Percentiles rank a stretch among this genome's conserved stretches.
phyloP scores from a whole-genome alignment of 1,284 basidiomycete genomes.

The Cutaneotrichosporon cavernicola region DNA sequence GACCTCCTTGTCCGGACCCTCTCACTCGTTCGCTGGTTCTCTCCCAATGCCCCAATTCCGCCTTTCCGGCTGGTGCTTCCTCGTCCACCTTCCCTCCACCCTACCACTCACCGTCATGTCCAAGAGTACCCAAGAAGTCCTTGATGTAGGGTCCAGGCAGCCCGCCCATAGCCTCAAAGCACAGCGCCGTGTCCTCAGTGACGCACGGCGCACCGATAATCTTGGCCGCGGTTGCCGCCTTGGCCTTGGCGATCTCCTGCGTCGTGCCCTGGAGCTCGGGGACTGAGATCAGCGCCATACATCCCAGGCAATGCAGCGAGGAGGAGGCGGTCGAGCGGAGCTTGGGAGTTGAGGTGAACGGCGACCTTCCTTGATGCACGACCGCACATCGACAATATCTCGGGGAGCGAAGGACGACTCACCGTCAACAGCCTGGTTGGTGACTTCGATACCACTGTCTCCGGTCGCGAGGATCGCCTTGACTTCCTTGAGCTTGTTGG shows the following conservation, averaged over 20 bases:
- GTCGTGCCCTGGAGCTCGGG: conserved; percentile 94
- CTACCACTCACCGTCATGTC: conserved; percentile 64
- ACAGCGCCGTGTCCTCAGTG: conserved; percentile 94
- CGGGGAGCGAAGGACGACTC: conserved; percentile 20
- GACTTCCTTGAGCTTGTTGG: conserved; percentile 89
- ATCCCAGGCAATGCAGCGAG: too few species aligned
- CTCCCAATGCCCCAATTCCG: too few species aligned
- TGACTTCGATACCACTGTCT: conserved; percentile 41
- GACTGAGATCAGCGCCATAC: conserved; percentile 57
- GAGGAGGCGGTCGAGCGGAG: too few species aligned
- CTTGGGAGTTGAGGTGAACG: too few species aligned
- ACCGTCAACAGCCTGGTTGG: conserved; percentile 47
- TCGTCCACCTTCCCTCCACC: background rate
- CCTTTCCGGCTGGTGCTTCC: background rate
- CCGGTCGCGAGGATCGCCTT: conserved; percentile 55
- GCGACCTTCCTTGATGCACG: too few species aligned
- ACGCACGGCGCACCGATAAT: conserved; percentile 83
- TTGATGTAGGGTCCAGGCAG: conserved; percentile 98
- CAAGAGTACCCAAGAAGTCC: conserved; percentile 75
- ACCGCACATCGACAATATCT: too few species aligned
- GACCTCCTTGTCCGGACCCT: too few species aligned
- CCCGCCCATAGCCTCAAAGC: conserved; percentile 82
- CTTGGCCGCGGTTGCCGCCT: conserved; percentile 81
- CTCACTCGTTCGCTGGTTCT: too few species aligned
- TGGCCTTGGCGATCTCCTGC: conserved; percentile 82